Percentiles rank a stretch among this genome's conserved stretches.
These are phyloP conservation scores for Thalassiosira hispida DNA, from an alignment of 352 stramenopile genomes.

Conservation along the genomic window DNA sequence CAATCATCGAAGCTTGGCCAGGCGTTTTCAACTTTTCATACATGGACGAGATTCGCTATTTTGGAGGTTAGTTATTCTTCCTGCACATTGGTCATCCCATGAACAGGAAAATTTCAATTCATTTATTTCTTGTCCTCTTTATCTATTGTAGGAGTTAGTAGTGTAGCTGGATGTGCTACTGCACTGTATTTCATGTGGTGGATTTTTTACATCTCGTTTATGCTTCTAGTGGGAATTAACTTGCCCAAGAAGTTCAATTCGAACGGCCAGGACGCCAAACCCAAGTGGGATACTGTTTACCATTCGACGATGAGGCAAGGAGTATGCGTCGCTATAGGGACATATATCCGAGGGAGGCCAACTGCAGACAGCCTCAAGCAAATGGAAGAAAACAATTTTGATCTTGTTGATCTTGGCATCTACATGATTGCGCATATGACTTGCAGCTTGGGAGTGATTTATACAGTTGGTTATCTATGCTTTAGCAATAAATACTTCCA, in stretches of 20 bases:
- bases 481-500: slow-evolving; percentile 36
- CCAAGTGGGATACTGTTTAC: slow-evolving; percentile 69
- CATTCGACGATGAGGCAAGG: slow-evolving; percentile 50
- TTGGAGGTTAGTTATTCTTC: no score
- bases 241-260: slow-evolving; percentile 43
- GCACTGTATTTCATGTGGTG: slow-evolving; percentile 62
- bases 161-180: slow-evolving; percentile 39
- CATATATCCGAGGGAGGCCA: slow-evolving; percentile 46
- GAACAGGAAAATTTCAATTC: not conserved
- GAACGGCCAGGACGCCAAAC: slow-evolving; percentile 12
- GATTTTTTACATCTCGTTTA: slow-evolving; percentile 59
- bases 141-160: slow-evolving; percentile 15
- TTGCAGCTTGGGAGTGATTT: slow-evolving; percentile 11
- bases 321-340: slow-evolving; percentile 42
- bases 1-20: slow-evolving; percentile 49
- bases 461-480: slow-evolving; percentile 40
- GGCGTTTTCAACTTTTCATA: slow-evolving; percentile 51
- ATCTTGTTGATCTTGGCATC: slow-evolving; percentile 59
- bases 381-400: slow-evolving; percentile 59
- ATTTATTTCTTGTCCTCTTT: not conserved
- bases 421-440: slow-evolving; percentile 60
- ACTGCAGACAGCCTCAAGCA: slow-evolving; percentile 46
- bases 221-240: slow-evolving; percentile 58
- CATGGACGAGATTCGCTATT: slow-evolving; percentile 28
- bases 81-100: no score